These are phyloP conservation scores for Fusarium liriodendri DNA, from an alignment of 2,329 filamentous ascomycete genomes.

Conservation along the genomic window DNA sequence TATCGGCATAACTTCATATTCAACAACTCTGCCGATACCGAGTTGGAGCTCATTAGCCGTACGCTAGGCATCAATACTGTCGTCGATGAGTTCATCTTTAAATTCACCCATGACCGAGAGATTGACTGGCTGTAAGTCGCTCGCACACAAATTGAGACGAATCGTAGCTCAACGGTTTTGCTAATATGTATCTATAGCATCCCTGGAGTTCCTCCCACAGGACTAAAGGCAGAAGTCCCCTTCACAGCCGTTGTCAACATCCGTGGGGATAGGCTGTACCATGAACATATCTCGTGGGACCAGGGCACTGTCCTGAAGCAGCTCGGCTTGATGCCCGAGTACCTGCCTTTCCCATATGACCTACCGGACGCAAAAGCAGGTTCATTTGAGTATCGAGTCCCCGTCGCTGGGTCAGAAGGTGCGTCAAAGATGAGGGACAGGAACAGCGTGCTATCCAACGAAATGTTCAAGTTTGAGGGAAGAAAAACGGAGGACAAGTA, in stretches of 20 bases:
- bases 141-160: neutral
- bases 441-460: conserved; percentile 45
- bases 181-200: neutral
- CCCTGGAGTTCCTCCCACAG: conserved; percentile 67
- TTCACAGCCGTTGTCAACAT: conserved; percentile 73
- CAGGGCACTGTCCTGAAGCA: conserved; percentile 72
- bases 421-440: conserved; percentile 48
- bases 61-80: conserved; percentile 79
- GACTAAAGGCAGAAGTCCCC: conserved; percentile 65
- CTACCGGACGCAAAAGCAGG: conserved; percentile 51
- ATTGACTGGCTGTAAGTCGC: conserved; percentile 75
- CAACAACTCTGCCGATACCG: conserved; percentile 75
- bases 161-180: neutral
- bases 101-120: conserved; percentile 69
- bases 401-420: conserved; percentile 47
- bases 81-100: conserved; percentile 77
- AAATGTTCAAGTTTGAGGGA: conserved; percentile 40
- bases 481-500: neutral
- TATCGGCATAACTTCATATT: conserved; percentile 82
- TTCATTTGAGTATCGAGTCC: conserved; percentile 46
- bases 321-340: conserved; percentile 66
- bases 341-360: conserved; percentile 70
- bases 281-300: conserved; percentile 78
- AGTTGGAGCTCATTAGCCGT: conserved; percentile 75
- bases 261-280: conserved; percentile 71